Conservation (phyloP, 2,329 filamentous ascomycete species). For the Exophiala sp. region DNA sequence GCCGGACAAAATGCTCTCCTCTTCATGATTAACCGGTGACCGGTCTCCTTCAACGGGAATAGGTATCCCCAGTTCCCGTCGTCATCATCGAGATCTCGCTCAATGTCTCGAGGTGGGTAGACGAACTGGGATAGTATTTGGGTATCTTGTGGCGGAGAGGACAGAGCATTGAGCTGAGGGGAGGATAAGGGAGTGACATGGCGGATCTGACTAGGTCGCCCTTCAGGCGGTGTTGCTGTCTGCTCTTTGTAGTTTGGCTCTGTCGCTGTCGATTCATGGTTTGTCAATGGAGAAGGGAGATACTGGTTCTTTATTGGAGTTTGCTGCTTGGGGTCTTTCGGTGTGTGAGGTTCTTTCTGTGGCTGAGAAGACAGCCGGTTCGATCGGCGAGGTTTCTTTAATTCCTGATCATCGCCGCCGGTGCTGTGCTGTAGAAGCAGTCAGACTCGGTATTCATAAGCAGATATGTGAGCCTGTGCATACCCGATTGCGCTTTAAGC, state of each 20-base stretch:
- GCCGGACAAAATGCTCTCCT: constrained; percentile 68
- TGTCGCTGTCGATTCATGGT: constrained; percentile 61
- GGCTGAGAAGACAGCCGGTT: constrained; percentile 64
- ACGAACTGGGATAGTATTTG: constrained; percentile 78
- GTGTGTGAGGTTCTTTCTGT: constrained; percentile 34
- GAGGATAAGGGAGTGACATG: constrained; percentile 44
- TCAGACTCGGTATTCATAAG: constrained; percentile 27
- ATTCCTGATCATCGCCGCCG: constrained; percentile 62
- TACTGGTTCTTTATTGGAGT: constrained; percentile 64
- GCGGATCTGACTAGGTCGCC: constrained; percentile 53
- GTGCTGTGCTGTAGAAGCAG: constrained; percentile 57
- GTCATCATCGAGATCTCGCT: constrained; percentile 78
- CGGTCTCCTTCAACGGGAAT: constrained; percentile 72
- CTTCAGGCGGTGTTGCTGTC: constrained; percentile 66
- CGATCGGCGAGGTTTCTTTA: constrained; percentile 81
- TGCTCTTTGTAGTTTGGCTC: constrained; percentile 58
- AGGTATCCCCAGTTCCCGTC: constrained; percentile 93
- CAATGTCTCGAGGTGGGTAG: constrained; percentile 66
- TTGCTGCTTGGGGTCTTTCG: constrained; percentile 1
- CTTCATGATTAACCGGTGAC: constrained; percentile 68
- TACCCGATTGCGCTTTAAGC: constrained; percentile 79
- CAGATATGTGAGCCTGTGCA: constrained; percentile 35
- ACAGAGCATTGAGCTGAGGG: constrained; percentile 48
- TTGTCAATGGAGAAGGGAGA: constrained; percentile 77
- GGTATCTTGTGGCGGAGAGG: constrained; percentile 70